Evolutionary conservation across 371 early-diverging fungal genomes (phyloP), one percentile per base, ranked within the genome.

Genomic region (Mucor sp.): DNA sequence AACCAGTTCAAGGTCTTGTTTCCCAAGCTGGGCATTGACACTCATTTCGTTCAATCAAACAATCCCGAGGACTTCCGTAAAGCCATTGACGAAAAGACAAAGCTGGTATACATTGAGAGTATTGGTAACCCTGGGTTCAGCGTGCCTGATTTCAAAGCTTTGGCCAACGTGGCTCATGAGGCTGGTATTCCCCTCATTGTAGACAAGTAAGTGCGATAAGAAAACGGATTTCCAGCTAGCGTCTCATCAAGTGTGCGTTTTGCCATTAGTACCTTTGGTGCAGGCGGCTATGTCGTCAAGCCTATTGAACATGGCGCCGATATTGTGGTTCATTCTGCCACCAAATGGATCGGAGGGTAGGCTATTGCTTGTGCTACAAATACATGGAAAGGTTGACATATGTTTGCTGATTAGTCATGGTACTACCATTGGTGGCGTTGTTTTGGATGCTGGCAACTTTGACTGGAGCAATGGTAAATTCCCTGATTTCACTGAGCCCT

Each of bases 301-400:
- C 97, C 97, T 17, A 89, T 96, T 68, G 90, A 92, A 19, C 90
- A 94, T 74, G 95, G 95, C 62, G 97, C 97, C 23, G 95, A 96
- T 79, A 95, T 96, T 72, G 90, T 96, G 58, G 90, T 93, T 17
- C 91, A 91, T 59, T 93, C 93, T 37, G 92, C 96, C 14, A 96
- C 95, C 35, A 95, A 95, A 80, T 96, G 96, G 95, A 91, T 93
- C 57, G 58, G 62, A 21, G 56, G 56, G 53, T 93, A 93, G 68
- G 93, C 91, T 32, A 91, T 89, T 33, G 5, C 35, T 44, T 53
- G 14, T 48, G 4, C 27, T 39, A 14, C 33, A 41, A 0, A 27
- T 27, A 6, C 41, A 53, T 27, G 53, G 27, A 27, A 27, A 33
- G 19, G 1, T 28, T 35, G 35, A 59, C 21, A 39, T 30, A 9